Base-by-base conservation (phyloP, 306 rosid species). In the Lathyrus oleraceus region DNA sequence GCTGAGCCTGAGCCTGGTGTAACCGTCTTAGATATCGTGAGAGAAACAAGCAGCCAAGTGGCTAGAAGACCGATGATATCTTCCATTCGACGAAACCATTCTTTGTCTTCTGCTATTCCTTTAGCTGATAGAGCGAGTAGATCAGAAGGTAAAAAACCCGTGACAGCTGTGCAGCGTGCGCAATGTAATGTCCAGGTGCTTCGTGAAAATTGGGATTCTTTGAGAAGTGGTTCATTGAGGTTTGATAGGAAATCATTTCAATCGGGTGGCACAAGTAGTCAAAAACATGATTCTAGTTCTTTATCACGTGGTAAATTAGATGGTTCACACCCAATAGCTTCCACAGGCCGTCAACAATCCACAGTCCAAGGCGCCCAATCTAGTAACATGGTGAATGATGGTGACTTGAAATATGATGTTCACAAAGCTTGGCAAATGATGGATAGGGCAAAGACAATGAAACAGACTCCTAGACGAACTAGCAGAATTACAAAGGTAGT, bases 391-490 rank as follows among this genome's bases (percentile, higher is more conserved):
- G 10, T 2, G 17, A 52, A 12, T 61, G 69, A 69, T 64, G 39
- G 60, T 76, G 62, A 53, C 70, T 61, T 54, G 15, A 14, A 44
- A 47, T 88, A 84, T 72, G 96, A 84, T 79, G 73, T 77, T 19
- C 74, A 82, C 38, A 86, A 77, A 84, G 98, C 98, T 36, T 89
- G 98, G 98, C 83, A 82, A 78, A 92, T 87, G 96, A 51, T 89
- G 87, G 80, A 81, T 15, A 80, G 61, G 69, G 98, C 92, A 19
- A 89, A 80, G 81, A 63, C 61, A 35, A 66, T 45, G 61, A 70
- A 43, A 56, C 43, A 4, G 36, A 25, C 57, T 67, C 73, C n/a
- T 14, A 76, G 61, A 49, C 78, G 76, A 66, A 57, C 74, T 20
- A 17, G 78, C 71, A 59, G 53, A 39, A 52, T 62, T 67, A 74